phyloP scores from a whole-genome alignment of 345 rosid genomes.

The Citrus trifoliata region DNA sequence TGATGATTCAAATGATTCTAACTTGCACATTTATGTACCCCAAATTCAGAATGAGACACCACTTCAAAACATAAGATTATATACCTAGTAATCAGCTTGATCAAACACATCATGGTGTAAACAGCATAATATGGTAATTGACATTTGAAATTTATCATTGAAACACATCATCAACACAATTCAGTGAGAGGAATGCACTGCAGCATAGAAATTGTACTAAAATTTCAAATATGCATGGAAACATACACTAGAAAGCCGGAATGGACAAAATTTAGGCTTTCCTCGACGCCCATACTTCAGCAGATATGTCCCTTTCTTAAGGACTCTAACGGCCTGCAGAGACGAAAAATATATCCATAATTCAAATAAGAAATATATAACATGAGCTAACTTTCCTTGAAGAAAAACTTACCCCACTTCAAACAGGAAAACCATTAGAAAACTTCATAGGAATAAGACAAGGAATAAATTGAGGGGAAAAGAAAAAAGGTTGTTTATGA shows the following conservation, averaged over 20 bases:
- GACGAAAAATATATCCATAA: background rate
- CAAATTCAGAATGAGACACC: background rate
- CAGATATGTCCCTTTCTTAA: constrained; percentile 70
- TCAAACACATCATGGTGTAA: background rate
- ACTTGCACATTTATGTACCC: background rate
- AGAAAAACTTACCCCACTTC: background rate
- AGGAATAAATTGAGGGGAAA: background rate
- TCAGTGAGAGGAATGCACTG: background rate
- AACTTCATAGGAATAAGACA: background rate
- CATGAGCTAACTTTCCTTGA: background rate
- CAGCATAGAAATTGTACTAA: background rate
- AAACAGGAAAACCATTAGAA: background rate
- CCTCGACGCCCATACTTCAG: constrained; percentile 76
- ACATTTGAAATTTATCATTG: background rate
- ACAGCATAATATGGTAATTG: background rate
- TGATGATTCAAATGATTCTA: background rate
- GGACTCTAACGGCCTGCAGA: constrained; percentile 55
- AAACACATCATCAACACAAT: background rate
- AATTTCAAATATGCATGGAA: background rate
- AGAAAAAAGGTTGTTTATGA: background rate
- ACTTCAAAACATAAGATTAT: background rate
- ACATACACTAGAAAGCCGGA: constrained; percentile 65
- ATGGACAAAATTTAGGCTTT: constrained; percentile 76
- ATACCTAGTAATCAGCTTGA: background rate
- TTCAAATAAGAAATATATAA: background rate